Percentiles rank a stretch among this genome's conserved stretches.
These are phyloP conservation scores for Coemansia sp. DNA, from an alignment of 192 early-diverging fungal genomes.

Conservation along the genomic window DNA sequence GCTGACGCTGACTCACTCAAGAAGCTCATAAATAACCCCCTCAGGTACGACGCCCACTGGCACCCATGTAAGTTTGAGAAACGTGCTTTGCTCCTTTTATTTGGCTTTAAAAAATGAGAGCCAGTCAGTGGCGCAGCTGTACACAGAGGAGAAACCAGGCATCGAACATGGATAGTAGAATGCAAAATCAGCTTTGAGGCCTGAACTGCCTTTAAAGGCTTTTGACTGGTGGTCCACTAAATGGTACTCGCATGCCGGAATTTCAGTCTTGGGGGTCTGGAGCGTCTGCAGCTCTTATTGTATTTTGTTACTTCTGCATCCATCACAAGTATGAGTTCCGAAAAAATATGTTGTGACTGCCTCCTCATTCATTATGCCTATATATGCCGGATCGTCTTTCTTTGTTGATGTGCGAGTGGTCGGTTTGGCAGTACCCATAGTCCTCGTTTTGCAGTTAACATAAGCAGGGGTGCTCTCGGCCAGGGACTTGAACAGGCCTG, in stretches of 20 bases:
- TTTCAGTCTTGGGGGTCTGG: not conserved
- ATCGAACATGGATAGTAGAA: not conserved
- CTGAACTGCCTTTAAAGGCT: not conserved
- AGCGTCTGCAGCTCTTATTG: not conserved
- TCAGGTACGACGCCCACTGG: not conserved
- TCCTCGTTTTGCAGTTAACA: not conserved
- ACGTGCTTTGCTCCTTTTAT: no score
- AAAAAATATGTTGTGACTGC: not conserved
- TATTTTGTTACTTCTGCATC: not conserved
- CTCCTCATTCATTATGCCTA: not conserved
- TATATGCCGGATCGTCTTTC: not conserved
- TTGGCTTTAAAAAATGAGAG: not conserved
- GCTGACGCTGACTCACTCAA: not conserved
- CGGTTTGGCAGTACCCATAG: not conserved
- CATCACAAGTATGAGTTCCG: not conserved
- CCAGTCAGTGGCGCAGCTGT: not conserved
- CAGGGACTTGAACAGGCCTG: not conserved
- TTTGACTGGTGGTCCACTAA: not conserved
- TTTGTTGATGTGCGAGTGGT: not conserved
- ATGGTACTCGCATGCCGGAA: not conserved
- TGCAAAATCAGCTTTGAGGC: not conserved
- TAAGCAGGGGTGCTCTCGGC: not conserved
- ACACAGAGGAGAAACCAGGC: not conserved
- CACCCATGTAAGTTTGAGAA: constrained; percentile 15
- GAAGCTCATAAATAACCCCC: constrained; percentile 7